Evolutionary conservation across 352 stramenopile genomes (phyloP).

Genomic region (Phytophthora sp.): DNA sequence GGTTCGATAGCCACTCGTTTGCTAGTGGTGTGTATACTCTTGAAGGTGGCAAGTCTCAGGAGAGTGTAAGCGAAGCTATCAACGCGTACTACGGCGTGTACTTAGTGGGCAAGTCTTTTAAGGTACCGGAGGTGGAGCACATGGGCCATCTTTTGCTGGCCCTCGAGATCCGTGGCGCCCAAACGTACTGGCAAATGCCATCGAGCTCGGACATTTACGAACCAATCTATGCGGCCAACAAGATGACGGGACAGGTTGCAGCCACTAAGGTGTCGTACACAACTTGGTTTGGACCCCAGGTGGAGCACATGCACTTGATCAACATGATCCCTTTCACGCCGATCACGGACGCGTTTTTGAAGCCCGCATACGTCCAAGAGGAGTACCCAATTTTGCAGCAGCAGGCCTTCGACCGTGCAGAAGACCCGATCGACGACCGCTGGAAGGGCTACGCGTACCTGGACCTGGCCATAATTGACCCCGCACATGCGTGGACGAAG

Average conservation of each 20-base stretch:
- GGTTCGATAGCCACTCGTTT: slow-evolving; percentile 97
- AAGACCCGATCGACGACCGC: slow-evolving; percentile 71
- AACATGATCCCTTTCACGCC: slow-evolving; percentile 94
- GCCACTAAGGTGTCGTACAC: slow-evolving; percentile 85
- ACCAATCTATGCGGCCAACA: slow-evolving; percentile 74
- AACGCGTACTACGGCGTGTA: slow-evolving; percentile 99
- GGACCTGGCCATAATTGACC: slow-evolving; percentile 85
- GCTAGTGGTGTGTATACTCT: slow-evolving; percentile 95
- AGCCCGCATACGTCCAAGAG: slow-evolving; percentile 68
- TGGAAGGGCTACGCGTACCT: slow-evolving; percentile 89
- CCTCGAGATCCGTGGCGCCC: slow-evolving; percentile 93
- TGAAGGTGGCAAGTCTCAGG: slow-evolving; percentile 95
- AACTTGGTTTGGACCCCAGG: slow-evolving; percentile 86
- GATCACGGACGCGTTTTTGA: slow-evolving; percentile 79
- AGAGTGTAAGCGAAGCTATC: slow-evolving; percentile 96
- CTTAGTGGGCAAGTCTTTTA: slow-evolving; percentile 85
- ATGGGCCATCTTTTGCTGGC: slow-evolving; percentile 93
- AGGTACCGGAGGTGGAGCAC: slow-evolving; percentile 75
- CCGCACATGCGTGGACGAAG: slow-evolving; percentile 65
- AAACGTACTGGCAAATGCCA: slow-evolving; percentile 97
- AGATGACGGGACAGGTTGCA: slow-evolving; percentile 85
- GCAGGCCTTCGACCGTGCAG: slow-evolving; percentile 64
- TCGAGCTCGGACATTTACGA: slow-evolving; percentile 68
- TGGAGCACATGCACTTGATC: slow-evolving; percentile 90
- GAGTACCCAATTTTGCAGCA: slow-evolving; percentile 83